phyloP scores from a whole-genome alignment of 2,329 filamentous ascomycete genomes.

The Ophiostoma fasciatum region DNA sequence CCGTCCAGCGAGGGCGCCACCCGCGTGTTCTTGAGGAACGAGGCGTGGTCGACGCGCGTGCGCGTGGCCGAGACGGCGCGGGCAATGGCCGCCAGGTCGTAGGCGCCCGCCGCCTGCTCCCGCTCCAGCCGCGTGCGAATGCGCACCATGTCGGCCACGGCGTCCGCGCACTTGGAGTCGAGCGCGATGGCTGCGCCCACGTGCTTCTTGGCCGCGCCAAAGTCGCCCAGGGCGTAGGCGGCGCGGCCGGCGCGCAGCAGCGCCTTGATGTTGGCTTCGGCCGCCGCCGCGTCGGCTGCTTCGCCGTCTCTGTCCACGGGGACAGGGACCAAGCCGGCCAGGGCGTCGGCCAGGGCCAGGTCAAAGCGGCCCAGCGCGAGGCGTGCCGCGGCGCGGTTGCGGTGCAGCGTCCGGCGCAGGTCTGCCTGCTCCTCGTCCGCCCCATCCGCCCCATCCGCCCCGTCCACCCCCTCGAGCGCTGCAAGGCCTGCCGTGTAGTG shows the following conservation, averaged over 20 bases:
- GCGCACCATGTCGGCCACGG: background rate
- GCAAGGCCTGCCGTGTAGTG: constrained; percentile 9
- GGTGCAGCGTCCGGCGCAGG: background rate
- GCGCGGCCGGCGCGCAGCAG: constrained; percentile 8
- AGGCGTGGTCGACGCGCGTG: constrained; percentile 16
- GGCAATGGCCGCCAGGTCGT: constrained; percentile 16
- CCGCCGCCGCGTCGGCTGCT: background rate
- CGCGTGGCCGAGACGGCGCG: constrained; percentile 8
- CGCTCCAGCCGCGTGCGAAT: constrained; percentile 6
- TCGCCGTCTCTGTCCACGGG: no score
- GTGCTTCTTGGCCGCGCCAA: constrained; percentile 7
- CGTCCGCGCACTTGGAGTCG: constrained; percentile 2
- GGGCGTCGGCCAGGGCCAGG: background rate
- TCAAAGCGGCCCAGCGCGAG: constrained; percentile 1
- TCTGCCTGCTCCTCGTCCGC: no score
- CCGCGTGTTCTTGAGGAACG: constrained; percentile 6
- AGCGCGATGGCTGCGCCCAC: constrained; percentile 15
- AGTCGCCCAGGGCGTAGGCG: constrained; percentile 7
- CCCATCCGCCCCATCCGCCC: no score
- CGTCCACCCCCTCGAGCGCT: background rate
- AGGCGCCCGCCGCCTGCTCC: constrained; percentile 16
- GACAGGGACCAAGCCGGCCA: constrained; percentile 10
- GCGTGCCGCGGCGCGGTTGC: background rate
- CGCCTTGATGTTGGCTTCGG: constrained; percentile 4
- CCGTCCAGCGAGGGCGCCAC: background rate